Evolutionary conservation across 495 filamentous ascomycete genomes (phyloP), one percentile per base, ranked within the genome.

Genomic region (Neohortaea acidophila): DNA sequence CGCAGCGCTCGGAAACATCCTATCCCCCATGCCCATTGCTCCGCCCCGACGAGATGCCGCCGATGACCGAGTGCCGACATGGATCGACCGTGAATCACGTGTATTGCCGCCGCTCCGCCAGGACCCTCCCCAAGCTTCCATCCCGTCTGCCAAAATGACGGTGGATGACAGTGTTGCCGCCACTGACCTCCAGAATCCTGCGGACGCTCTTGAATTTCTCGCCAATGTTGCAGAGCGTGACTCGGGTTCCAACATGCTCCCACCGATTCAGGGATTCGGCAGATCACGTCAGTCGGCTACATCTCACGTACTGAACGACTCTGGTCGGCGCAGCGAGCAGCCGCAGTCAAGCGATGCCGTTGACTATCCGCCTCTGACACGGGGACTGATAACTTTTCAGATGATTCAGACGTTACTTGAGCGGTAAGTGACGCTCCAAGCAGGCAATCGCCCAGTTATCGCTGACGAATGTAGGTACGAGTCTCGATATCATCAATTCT

Each of bases 401-500:
- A 65, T 59, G 2, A 61, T 76, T 12, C 65, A 58, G 51, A 61
- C 67, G 30, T 45, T 75, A 33, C 56, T 75, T 36, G 49, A 51
- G n/a, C 66, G 66, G 22, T 74, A 67, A 28, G 60, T 8, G 24
- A 8, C 8, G n/a, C 24, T 8, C 24, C 24, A n/a, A 8, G n/a
- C 24, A 26, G 24, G n/a, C 7, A 26, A n/a, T n/a, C n/a, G n/a
- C n/a, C n/a, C n/a, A n/a, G n/a, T n/a, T n/a, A n/a, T n/a, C n/a
- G n/a, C n/a, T n/a, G n/a, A n/a, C n/a, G n/a, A n/a, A 22, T n/a
- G 3, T 5, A 44, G 43, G 15, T 47, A 47, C 21, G 38, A 38
- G 20, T 18, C 42, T 10, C 36, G 38, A 38, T 78, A 73, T 44
- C 70, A 78, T 48, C 72, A 69, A 7, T 77, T 68, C 51, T 72